Evolutionary conservation across 805 yeast species (phyloP).

Genomic region (Candida yuanshanica): DNA sequence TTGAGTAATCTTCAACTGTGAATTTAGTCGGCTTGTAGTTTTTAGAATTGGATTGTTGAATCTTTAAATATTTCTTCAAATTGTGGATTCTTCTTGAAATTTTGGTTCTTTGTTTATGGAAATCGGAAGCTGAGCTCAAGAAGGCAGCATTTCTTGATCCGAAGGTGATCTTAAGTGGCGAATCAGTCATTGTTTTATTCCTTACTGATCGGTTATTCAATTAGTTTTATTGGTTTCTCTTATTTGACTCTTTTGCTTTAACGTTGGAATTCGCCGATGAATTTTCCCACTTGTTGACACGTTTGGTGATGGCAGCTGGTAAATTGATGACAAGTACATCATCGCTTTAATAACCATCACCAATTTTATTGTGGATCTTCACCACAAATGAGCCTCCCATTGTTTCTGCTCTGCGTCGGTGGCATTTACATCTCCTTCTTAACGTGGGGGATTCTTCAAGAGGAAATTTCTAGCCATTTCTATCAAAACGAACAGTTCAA

Average conservation of each 20-base stretch:
- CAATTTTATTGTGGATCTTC: neutral
- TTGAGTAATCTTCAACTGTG: conserved; percentile 41
- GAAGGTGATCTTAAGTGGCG: conserved; percentile 30
- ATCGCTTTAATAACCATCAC: no score
- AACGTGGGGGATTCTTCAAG: conserved; percentile 91
- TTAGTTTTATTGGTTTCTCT: no score
- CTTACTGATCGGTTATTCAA: neutral
- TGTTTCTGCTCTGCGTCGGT: conserved; percentile 26
- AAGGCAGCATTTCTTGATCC: conserved; percentile 57
- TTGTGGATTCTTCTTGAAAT: conserved; percentile 54
- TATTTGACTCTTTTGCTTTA: neutral
- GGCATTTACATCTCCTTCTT: conserved; percentile 87
- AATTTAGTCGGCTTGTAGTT: conserved; percentile 49
- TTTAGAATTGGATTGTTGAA: conserved; percentile 64
- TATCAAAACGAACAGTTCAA: conserved; percentile 61
- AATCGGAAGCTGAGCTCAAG: conserved; percentile 65
- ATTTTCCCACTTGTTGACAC: no score
- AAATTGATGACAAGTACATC: no score
- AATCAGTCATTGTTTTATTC: conserved; percentile 2
- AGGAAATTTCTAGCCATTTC: conserved; percentile 71
- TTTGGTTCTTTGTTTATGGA: conserved; percentile 57
- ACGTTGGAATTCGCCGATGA: neutral
- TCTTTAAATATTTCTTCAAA: conserved; percentile 56
- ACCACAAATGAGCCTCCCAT: neutral
- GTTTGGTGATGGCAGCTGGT: neutral